phyloP scores from a whole-genome alignment of 106 monocot species.

The Iris macrosiphon region DNA sequence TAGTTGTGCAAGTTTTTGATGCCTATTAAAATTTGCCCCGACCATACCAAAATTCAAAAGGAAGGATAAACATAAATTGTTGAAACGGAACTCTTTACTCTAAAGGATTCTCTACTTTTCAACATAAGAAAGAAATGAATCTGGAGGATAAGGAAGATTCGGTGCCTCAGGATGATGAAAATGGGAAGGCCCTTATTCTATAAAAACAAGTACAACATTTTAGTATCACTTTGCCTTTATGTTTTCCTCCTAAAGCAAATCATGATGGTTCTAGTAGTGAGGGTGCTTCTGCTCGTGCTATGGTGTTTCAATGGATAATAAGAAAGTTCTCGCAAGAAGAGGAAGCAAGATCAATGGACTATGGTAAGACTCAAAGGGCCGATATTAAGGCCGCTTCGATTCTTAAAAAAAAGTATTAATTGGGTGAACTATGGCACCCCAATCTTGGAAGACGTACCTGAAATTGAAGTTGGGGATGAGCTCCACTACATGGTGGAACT shows the following conservation, averaged over 20 bases:
- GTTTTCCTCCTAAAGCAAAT: slow-evolving; percentile 15
- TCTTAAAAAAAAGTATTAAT: slow-evolving; percentile 41
- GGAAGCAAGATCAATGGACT: slow-evolving; percentile 34
- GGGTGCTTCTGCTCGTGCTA: slow-evolving; percentile 32
- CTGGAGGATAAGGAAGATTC: slow-evolving; percentile 19
- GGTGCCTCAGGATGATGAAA: slow-evolving; percentile 8
- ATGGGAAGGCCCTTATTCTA: slow-evolving; percentile 15
- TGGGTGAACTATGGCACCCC: slow-evolving; percentile 38
- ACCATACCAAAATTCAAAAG: slow-evolving; percentile 14
- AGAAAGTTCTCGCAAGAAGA: slow-evolving; percentile 68
- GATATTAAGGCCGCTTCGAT: slow-evolving; percentile 45
- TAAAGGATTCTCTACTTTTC: not conserved
- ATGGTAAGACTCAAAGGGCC: slow-evolving; percentile 21
- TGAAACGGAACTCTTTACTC: slow-evolving; percentile 1
- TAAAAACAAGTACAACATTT: slow-evolving; percentile 9
- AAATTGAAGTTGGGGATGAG: slow-evolving; percentile 91
- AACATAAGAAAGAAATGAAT: not conserved
- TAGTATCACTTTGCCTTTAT: slow-evolving; percentile 42
- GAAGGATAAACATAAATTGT: slow-evolving; percentile 18
- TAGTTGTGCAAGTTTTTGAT: slow-evolving; percentile 53
- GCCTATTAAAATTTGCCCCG: slow-evolving; percentile 44
- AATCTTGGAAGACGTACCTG: slow-evolving; percentile 57
- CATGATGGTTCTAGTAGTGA: not conserved
- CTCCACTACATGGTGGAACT: slow-evolving; percentile 83
- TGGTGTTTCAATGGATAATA: slow-evolving; percentile 64